Conservation (phyloP, 352 stramenopile species). For the Saprolegnia diclina region DNA sequence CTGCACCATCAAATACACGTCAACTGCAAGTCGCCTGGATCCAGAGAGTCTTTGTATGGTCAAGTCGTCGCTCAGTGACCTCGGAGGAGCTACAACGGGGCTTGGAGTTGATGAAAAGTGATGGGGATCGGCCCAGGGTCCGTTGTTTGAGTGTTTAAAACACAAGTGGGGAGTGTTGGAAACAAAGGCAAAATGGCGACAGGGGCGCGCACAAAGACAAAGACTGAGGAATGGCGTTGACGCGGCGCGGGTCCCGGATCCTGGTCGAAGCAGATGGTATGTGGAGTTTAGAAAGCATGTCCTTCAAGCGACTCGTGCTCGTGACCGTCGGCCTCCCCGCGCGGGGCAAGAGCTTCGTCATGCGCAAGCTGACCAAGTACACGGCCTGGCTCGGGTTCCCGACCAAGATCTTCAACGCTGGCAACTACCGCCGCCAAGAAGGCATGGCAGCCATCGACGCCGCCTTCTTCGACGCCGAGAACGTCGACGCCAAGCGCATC, state of each 20-base stretch:
- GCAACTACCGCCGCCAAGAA: slow-evolving; percentile 84
- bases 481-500: slow-evolving; percentile 70
- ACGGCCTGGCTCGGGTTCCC: slow-evolving; percentile 88
- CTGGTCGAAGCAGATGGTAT: slow-evolving; percentile 16
- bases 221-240: background rate
- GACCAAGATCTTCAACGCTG: slow-evolving; percentile 94
- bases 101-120: too few species aligned
- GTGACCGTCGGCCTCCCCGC: slow-evolving; percentile 92
- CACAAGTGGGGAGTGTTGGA: background rate
- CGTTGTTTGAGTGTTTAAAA: background rate
- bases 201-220: background rate
- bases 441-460: slow-evolving; percentile 61
- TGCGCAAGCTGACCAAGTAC: slow-evolving; percentile 90
- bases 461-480: slow-evolving; percentile 90
- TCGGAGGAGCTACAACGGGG: too few species aligned
- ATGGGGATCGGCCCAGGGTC: background rate
- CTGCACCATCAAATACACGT: too few species aligned
- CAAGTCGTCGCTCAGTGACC: too few species aligned
- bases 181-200: background rate
- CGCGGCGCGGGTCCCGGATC: background rate
- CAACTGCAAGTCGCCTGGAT: too few species aligned
- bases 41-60: too few species aligned
- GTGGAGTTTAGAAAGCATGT: slow-evolving; percentile 18
- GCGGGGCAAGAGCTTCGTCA: slow-evolving; percentile 94
- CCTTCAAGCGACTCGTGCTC: slow-evolving; percentile 74